A percentile compares a stretch with the other conserved stretches of the same genome.
These are phyloP conservation scores for Truncatella angustata DNA, from an alignment of 2,329 filamentous ascomycete genomes.

Conservation along the genomic window DNA sequence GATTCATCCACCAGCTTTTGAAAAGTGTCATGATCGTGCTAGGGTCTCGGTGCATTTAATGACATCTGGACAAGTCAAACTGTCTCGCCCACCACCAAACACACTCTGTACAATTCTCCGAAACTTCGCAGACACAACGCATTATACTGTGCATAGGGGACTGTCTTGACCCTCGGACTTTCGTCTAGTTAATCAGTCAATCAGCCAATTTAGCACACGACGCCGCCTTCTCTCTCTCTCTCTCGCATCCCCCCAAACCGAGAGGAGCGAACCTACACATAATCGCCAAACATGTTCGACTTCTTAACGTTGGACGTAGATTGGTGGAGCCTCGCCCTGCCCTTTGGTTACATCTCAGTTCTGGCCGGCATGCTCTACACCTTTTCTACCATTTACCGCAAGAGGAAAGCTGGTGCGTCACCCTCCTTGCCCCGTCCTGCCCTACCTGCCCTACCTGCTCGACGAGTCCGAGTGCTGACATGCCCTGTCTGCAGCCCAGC, in stretches of 20 bases:
- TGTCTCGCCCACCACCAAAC: background rate
- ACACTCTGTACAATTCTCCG: no score
- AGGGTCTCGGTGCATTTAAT: background rate
- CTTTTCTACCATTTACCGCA: constrained; percentile 90
- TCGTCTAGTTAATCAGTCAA: no score
- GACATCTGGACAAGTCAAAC: background rate
- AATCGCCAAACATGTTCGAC: constrained; percentile 42
- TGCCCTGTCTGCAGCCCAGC: constrained; percentile 57
- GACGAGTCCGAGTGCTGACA: background rate
- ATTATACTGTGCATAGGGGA: background rate
- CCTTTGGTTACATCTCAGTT: constrained; percentile 85
- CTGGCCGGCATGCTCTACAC: constrained; percentile 85
- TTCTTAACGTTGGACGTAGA: constrained; percentile 51
- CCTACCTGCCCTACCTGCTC: constrained; percentile 8
- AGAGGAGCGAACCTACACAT: background rate
- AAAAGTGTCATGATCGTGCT: constrained; percentile 14
- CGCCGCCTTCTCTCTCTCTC: no score
- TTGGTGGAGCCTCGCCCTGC: constrained; percentile 83
- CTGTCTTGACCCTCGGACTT: background rate
- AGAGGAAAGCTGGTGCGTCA: constrained; percentile 80
- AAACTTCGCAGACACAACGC: background rate
- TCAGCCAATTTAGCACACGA: no score
- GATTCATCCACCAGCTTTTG: no score
- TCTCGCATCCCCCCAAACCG: no score
- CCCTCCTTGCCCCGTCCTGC: background rate